phyloP scores from a whole-genome alignment of 1,139 yeast genomes.

The Groenewaldozyma sp. region DNA sequence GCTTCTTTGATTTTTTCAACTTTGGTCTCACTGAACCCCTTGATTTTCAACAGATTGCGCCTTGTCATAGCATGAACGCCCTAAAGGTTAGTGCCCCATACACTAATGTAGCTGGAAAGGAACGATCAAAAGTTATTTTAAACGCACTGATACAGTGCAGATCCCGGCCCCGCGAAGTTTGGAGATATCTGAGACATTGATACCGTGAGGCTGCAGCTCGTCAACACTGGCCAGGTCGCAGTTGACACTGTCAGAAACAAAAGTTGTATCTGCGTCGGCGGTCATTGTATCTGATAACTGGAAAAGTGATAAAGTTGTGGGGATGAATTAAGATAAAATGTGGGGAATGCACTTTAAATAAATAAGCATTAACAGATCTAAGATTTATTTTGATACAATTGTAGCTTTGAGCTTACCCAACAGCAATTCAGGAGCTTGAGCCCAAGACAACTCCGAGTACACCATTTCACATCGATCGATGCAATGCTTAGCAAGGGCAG shows the following conservation, averaged over 20 bases:
- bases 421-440: conserved; percentile 17
- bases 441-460: conserved; percentile 24
- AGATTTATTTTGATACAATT: neutral
- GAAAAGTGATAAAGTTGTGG: neutral
- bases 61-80: conserved; percentile 47
- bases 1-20: conserved; percentile 58
- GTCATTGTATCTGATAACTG: neutral
- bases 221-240: conserved; percentile 39
- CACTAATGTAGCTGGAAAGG: neutral
- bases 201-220: conserved; percentile 47
- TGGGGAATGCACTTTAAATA: too few relatives aligned
- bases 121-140: neutral
- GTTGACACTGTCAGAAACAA: neutral
- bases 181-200: conserved; percentile 49
- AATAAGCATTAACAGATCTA: too few relatives aligned
- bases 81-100: conserved; percentile 19
- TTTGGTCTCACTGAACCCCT: conserved; percentile 49
- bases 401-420: conserved; percentile 14
- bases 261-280: conserved; percentile 2
- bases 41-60: conserved; percentile 43
- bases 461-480: conserved; percentile 19
- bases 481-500: conserved; percentile 19
- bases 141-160: conserved; percentile 42
- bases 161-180: conserved; percentile 47
- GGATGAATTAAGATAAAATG: too few relatives aligned